Base-by-base conservation (phyloP, 192 early-diverging fungal genomes). In the Backusella tuberculispora region DNA sequence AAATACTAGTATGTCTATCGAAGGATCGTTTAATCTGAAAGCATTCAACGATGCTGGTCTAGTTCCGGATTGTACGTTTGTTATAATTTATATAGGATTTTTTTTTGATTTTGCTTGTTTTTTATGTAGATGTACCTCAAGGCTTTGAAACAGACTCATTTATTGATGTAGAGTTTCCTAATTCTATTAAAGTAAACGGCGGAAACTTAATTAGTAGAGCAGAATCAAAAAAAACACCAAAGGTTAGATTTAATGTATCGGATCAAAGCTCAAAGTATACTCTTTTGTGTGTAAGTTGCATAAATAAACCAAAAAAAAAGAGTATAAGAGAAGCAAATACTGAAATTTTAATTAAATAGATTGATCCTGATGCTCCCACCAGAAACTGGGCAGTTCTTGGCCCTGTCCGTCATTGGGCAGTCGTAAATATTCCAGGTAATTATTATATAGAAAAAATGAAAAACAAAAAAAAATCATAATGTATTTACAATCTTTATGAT, bases 341-440 rank as follows among this genome's bases (percentile, higher is more conserved):
- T 34, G 29, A 34, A 34, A 24, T 12, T 60, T 19, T 60, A 24
- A 60, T 12, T 8, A 6, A 72, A 78, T 69, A 86, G 86, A 76
- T 78, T 19, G 88, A 89, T 69, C 86, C 86, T 13, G 88, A 89
- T 77, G 88, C 87, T 37, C 88, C 88, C 3, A 81, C 81, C 53
- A 78, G 81, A 40, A 53, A n/a, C 0, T 53, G 85, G 44, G 83
- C 84, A 37, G 76, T 71, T 19, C 72, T 69, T 19, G 76, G 85
- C 9, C 78, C 88, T 43, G 85, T 76, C 69, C 85, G 88, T 63
- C 88, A 89, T 69, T 88, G 86, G 88, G 60, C 85, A 8, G 77
- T 88, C 10, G 71, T 77, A 21, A 86, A 89, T 72, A 83, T 89
- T 63, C 74, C 85, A 26, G 82, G 85, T 72, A 50, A 37, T 37